phyloP scores from a whole-genome alignment of 305 asterid species.

The Withania somnifera region DNA sequence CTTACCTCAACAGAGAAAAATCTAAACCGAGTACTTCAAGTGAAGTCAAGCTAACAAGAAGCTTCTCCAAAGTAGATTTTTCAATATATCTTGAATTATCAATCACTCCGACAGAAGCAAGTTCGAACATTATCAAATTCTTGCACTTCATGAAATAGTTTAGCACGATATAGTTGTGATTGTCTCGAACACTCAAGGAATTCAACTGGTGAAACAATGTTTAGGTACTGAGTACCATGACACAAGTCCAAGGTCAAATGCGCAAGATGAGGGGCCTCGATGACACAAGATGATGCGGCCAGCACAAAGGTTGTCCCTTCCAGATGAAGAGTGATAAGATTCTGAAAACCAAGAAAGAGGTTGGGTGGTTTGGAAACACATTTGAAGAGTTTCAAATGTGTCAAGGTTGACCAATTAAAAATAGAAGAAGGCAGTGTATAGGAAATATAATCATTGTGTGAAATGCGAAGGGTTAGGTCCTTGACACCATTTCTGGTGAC shows the following conservation, averaged over 20 bases:
- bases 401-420: neutral
- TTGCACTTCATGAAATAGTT: neutral
- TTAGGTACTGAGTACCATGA: neutral
- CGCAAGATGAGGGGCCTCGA: neutral
- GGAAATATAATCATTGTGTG: constrained; percentile 24
- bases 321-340: neutral
- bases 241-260: neutral
- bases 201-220: neutral
- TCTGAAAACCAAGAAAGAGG: neutral
- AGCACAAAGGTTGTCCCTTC: neutral
- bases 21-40: neutral
- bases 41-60: neutral
- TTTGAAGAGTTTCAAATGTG: neutral
- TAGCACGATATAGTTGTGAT: neutral
- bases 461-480: constrained; percentile 27
- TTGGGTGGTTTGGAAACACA: neutral
- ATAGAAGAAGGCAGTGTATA: constrained; percentile 29
- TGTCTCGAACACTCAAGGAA: neutral
- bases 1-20: neutral
- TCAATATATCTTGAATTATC: neutral
- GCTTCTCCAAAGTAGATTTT: neutral
- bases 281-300: neutral
- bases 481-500: constrained; percentile 15
- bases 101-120: too few species aligned
- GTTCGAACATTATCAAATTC: neutral